Conservation (phyloP, 2,329 filamentous ascomycete species). For the Neopestalotiopsis clavispora region DNA sequence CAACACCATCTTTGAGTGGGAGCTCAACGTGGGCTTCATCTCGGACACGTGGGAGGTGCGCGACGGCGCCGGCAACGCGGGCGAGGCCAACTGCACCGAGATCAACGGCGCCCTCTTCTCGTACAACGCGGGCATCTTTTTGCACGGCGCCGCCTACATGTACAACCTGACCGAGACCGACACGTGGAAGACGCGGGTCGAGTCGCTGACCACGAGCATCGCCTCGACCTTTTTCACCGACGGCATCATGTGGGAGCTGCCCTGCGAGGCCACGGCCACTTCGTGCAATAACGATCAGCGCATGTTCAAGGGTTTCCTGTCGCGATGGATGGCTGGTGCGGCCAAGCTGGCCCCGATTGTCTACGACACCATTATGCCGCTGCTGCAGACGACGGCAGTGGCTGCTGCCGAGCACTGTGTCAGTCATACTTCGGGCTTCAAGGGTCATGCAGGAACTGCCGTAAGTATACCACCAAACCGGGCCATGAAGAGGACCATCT, state of each 20-base stretch:
- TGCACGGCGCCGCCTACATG: constrained; percentile 43
- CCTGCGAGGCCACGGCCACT: constrained; percentile 54
- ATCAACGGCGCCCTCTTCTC: constrained; percentile 35
- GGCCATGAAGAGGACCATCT: no score
- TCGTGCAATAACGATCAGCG: constrained; percentile 40
- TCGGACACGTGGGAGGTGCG: constrained; percentile 56
- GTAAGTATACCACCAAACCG: no score
- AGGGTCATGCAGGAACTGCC: constrained; percentile 38
- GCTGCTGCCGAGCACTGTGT: constrained; percentile 41
- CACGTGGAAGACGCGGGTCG: constrained; percentile 50
- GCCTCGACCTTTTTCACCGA: constrained; percentile 48
- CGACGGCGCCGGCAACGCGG: constrained; percentile 53
- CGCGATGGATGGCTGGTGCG: constrained; percentile 51
- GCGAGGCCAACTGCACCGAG: constrained; percentile 35
- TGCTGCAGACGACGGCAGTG: constrained; percentile 37
- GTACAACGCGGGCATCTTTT: constrained; percentile 37
- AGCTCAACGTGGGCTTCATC: constrained; percentile 60
- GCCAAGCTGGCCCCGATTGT: constrained; percentile 35
- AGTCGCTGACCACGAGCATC: constrained; percentile 48
- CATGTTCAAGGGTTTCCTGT: constrained; percentile 45
- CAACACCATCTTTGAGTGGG: constrained; percentile 71
- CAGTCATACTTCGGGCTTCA: constrained; percentile 25
- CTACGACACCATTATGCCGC: constrained; percentile 26
- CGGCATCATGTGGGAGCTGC: constrained; percentile 58
- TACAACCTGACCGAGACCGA: constrained; percentile 43